Conservation (phyloP, 148 eudicot species). For the Pouteria glomerata region DNA sequence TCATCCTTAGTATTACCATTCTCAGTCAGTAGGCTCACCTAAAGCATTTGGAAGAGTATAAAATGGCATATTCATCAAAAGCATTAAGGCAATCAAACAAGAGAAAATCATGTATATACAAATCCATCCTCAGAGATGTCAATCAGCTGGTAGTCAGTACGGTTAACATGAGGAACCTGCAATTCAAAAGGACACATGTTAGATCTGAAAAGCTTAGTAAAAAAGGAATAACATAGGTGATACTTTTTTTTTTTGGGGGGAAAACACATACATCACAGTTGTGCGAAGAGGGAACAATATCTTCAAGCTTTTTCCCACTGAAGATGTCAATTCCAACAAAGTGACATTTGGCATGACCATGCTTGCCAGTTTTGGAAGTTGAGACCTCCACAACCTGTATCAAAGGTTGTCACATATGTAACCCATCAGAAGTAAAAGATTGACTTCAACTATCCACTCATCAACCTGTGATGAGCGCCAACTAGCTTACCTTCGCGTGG, state of each 20-base stretch:
- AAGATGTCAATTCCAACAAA: constrained; percentile 75
- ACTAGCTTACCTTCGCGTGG: neutral
- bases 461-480: neutral
- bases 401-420: neutral
- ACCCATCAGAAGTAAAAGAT: too few species aligned
- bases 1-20: constrained; percentile 85
- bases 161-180: constrained; percentile 73
- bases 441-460: neutral
- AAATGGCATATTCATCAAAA: neutral
- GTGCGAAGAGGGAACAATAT: constrained; percentile 78
- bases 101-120: constrained; percentile 28
- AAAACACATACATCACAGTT: constrained; percentile 55
- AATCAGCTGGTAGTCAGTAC: constrained; percentile 71
- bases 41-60: neutral
- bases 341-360: constrained; percentile 82
- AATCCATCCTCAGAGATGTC: constrained; percentile 76
- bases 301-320: constrained; percentile 74
- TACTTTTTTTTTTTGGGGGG: too few species aligned
- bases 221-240: neutral
- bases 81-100: neutral
- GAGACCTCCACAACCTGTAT: constrained; percentile 80
- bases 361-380: constrained; percentile 88
- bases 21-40: constrained; percentile 80
- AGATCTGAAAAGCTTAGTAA: neutral
- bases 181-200: neutral